Percentiles rank a stretch among this genome's conserved stretches.
phyloP scores from a whole-genome alignment of 352 stramenopile genomes.

The Globisporangium radiosum region DNA sequence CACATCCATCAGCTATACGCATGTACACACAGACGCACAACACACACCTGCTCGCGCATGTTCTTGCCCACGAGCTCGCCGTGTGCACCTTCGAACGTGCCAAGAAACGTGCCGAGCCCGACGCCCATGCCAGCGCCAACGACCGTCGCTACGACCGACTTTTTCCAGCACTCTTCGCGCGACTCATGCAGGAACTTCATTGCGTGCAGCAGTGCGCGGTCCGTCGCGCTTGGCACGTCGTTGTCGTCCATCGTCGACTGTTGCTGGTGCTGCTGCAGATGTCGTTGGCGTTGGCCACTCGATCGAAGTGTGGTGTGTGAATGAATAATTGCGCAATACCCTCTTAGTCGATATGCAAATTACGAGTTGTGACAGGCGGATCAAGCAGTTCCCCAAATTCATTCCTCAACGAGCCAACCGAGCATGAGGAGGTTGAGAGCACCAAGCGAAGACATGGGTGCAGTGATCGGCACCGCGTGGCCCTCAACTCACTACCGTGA shows the following conservation, averaged over 20 bases:
- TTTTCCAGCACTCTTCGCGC: slow-evolving; percentile 79
- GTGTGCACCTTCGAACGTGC: slow-evolving; percentile 83
- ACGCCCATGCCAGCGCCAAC: slow-evolving; percentile 72
- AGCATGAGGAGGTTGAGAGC: slow-evolving; percentile 34
- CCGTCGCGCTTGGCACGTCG: slow-evolving; percentile 17
- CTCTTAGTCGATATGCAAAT: no score
- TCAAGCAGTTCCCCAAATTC: no score
- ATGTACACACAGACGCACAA: not conserved
- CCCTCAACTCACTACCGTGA: slow-evolving; percentile 15
- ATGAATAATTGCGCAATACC: no score
- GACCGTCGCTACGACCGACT: slow-evolving; percentile 70
- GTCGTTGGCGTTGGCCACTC: not conserved
- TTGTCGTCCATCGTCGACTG: slow-evolving; percentile 3
- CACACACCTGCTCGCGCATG: slow-evolving; percentile 73
- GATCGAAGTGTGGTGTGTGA: not conserved
- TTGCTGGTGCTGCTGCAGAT: not conserved
- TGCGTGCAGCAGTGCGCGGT: slow-evolving; percentile 35
- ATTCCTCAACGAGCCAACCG: no score
- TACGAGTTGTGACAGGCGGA: no score
- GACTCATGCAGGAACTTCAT: slow-evolving; percentile 78
- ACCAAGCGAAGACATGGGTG: slow-evolving; percentile 32
- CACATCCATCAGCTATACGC: not conserved
- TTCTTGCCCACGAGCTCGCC: slow-evolving; percentile 79
- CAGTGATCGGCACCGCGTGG: slow-evolving; percentile 8
- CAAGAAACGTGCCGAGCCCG: slow-evolving; percentile 77